Percentiles rank a stretch among this genome's conserved stretches.
phyloP scores from a whole-genome alignment of 192 early-diverging fungal species.

The Entrophospora sp. region DNA sequence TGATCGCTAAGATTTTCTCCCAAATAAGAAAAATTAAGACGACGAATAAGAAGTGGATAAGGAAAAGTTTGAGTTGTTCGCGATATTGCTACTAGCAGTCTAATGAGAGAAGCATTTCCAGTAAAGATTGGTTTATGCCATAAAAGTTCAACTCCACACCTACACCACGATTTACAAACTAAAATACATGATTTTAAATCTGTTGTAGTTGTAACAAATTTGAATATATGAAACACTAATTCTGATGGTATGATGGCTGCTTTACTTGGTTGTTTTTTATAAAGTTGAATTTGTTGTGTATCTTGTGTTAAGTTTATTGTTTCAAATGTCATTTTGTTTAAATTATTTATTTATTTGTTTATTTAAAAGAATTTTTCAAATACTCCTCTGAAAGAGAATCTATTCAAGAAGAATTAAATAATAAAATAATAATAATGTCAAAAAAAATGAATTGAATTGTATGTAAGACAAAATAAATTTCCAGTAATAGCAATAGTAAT shows the following conservation, averaged over 20 bases:
- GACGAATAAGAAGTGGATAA: slow-evolving; percentile 42
- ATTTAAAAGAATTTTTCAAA: no score
- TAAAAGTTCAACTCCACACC: slow-evolving; percentile 42
- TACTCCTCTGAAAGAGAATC: no score
- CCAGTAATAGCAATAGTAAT: no score
- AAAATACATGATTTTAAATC: slow-evolving; percentile 40
- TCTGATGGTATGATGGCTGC: slow-evolving; percentile 38
- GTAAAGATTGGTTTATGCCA: slow-evolving; percentile 43
- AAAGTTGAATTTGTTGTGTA: background rate
- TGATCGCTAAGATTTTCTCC: slow-evolving; percentile 33
- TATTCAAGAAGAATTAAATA: no score
- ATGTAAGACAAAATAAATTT: no score
- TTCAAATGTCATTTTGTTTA: no score
- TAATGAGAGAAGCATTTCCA: slow-evolving; percentile 5
- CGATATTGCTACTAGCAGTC: slow-evolving; percentile 27
- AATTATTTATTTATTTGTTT: no score
- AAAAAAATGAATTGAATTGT: no score
- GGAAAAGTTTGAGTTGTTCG: slow-evolving; percentile 27
- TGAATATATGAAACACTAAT: slow-evolving; percentile 42
- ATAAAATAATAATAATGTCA: no score
- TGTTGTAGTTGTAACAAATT: slow-evolving; percentile 27
- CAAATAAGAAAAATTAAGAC: slow-evolving; percentile 48
- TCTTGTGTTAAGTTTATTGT: background rate
- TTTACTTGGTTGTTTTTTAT: no score
- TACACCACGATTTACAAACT: slow-evolving; percentile 45